Conservation (phyloP, 2,329 filamentous ascomycete species). For the Alternaria metachromatica region DNA sequence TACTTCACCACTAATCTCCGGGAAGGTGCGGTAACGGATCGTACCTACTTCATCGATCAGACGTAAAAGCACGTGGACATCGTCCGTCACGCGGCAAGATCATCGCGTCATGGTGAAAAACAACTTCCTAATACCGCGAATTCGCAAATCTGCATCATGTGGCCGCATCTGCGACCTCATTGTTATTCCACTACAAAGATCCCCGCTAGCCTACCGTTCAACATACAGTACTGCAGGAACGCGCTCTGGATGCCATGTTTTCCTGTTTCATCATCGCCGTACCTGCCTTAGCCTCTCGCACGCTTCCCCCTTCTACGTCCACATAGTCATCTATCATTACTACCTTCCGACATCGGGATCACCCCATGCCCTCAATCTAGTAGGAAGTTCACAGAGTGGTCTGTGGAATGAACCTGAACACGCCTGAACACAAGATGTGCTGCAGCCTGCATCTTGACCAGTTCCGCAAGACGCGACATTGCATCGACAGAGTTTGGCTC, state of each 20-base stretch:
- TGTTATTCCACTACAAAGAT: neutral
- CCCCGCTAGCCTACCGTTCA: neutral
- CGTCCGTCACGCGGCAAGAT: neutral
- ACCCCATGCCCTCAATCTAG: neutral
- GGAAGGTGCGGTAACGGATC: neutral
- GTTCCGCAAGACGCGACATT: neutral
- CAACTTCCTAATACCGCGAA: neutral
- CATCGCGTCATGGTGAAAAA: neutral
- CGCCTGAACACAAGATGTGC: neutral
- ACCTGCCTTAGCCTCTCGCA: constrained; percentile 14
- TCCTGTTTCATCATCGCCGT: constrained; percentile 5
- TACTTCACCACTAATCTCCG: neutral
- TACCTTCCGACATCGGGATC: neutral
- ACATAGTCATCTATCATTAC: neutral
- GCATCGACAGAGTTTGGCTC: neutral
- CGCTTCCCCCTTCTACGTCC: neutral
- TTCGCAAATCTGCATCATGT: neutral
- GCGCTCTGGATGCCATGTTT: neutral
- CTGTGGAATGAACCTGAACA: neutral
- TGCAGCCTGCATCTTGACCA: neutral
- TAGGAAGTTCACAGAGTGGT: neutral
- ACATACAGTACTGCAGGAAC: constrained; percentile 12
- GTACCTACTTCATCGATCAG: neutral
- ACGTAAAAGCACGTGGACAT: neutral
- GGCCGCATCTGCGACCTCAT: constrained; percentile 11